These are phyloP conservation scores for Ophioceras dolichostomum DNA, from an alignment of 2,329 filamentous ascomycete species.

Conservation along the genomic window DNA sequence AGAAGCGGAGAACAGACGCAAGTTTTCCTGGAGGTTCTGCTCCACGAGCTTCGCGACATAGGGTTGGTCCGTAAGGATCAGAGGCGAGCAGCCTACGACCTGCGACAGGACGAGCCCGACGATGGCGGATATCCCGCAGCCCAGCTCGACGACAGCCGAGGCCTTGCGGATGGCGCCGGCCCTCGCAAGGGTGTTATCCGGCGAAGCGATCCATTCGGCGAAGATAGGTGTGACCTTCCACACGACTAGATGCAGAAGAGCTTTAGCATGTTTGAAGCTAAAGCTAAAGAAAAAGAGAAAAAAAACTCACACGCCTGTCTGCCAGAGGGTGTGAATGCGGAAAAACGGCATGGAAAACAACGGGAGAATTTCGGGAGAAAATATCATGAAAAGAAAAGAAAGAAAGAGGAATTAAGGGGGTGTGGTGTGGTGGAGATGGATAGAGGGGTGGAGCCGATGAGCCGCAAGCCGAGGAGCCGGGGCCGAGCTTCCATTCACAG, in stretches of 20 bases:
- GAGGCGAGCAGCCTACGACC: conserved; percentile 49
- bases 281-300: conserved; percentile 1
- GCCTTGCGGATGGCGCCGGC: conserved; percentile 26
- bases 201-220: conserved; percentile 62
- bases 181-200: conserved; percentile 50
- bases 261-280: not conserved
- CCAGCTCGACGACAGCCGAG: conserved; percentile 66
- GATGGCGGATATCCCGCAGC: conserved; percentile 76
- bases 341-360: too few species aligned
- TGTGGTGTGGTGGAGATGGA: too few species aligned
- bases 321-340: too few species aligned
- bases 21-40: conserved; percentile 61
- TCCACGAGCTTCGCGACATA: conserved; percentile 72
- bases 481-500: not conserved
- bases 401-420: conserved; percentile 1
- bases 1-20: conserved; percentile 4
- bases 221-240: conserved; percentile 86
- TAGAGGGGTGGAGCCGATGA: not conserved
- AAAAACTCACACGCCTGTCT: too few species aligned
- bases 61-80: conserved; percentile 76
- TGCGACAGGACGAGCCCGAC: conserved; percentile 58
- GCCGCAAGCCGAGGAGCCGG: not conserved
- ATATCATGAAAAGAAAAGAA: conserved; percentile 5
- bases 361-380: too few species aligned
- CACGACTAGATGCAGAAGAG: conserved; percentile 41